phyloP scores from a whole-genome alignment of 2,329 filamentous ascomycete species.

The Colletotrichum cuscutae region DNA sequence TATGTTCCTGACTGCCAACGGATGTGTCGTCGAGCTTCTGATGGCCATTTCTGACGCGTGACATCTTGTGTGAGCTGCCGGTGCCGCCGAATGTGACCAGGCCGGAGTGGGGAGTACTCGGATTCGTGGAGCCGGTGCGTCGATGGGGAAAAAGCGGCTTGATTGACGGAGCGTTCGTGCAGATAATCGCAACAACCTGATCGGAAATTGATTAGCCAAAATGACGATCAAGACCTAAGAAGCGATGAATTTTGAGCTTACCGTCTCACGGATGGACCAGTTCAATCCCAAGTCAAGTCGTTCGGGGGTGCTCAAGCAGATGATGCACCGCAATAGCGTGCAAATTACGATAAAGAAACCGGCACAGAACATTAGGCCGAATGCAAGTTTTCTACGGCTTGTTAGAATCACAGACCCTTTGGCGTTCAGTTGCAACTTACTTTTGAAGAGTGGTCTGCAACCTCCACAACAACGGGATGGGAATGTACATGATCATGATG shows the following conservation, averaged over 20 bases:
- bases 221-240: no score
- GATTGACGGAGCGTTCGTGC: conserved; percentile 29
- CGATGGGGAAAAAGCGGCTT: conserved; percentile 25
- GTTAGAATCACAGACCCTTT: neutral
- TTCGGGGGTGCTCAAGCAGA: conserved; percentile 23
- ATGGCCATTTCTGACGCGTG: conserved; percentile 7
- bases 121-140: conserved; percentile 11
- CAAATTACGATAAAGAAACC: conserved; percentile 36
- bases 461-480: conserved; percentile 26
- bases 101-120: conserved; percentile 4
- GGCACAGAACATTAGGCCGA: conserved; percentile 35
- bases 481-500: conserved; percentile 29
- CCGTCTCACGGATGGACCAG: conserved; percentile 36
- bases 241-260: neutral
- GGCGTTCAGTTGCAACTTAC: neutral
- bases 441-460: conserved; percentile 23
- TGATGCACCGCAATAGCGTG: conserved; percentile 33
- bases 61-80: conserved; percentile 11
- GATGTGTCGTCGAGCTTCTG: conserved; percentile 18
- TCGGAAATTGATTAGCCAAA: neutral
- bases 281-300: conserved; percentile 24
- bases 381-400: conserved; percentile 22
- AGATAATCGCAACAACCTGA: conserved; percentile 25
- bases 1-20: conserved; percentile 26
- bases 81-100: conserved; percentile 27